Percentiles rank a stretch among this genome's conserved stretches.
These are phyloP conservation scores for Gremmenia infestans DNA, from an alignment of 2,329 filamentous ascomycete species.

Conservation along the genomic window DNA sequence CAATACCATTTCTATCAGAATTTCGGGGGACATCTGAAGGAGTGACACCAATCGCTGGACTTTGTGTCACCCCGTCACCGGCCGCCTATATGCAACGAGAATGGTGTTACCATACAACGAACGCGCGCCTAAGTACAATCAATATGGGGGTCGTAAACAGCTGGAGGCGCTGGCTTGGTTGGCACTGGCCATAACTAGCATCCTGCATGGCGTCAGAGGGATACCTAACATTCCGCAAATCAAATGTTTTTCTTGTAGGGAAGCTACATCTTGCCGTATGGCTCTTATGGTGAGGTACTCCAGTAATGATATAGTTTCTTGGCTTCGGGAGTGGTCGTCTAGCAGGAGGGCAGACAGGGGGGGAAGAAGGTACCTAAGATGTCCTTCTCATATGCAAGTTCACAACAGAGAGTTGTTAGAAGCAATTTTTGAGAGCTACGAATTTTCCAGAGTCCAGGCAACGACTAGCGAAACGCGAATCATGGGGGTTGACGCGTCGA, in stretches of 20 bases:
- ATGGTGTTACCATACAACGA: background rate
- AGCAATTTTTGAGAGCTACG: background rate
- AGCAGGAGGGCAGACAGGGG: too few relatives aligned
- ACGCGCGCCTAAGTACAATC: background rate
- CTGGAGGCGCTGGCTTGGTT: background rate
- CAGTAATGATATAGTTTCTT: too few relatives aligned
- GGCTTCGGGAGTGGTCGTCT: too few relatives aligned
- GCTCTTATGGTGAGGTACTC: too few relatives aligned
- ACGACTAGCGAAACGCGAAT: background rate
- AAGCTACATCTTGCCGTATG: background rate
- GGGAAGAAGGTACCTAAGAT: too few relatives aligned
- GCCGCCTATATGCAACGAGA: background rate
- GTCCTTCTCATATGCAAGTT: too few relatives aligned
- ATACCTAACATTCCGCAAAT: background rate
- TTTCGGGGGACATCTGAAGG: background rate
- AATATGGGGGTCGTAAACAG: background rate
- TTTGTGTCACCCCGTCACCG: background rate
- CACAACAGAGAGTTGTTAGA: background rate
- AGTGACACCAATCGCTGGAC: background rate
- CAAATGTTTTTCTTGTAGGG: too few relatives aligned
- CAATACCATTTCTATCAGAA: too few relatives aligned
- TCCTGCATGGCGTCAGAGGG: background rate
- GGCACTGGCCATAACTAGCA: background rate
- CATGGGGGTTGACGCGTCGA: conserved; percentile 5
- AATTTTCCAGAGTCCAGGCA: background rate